Base-by-base conservation (phyloP, 1,139 yeast species). In the Oligophagozyma castellii region DNA sequence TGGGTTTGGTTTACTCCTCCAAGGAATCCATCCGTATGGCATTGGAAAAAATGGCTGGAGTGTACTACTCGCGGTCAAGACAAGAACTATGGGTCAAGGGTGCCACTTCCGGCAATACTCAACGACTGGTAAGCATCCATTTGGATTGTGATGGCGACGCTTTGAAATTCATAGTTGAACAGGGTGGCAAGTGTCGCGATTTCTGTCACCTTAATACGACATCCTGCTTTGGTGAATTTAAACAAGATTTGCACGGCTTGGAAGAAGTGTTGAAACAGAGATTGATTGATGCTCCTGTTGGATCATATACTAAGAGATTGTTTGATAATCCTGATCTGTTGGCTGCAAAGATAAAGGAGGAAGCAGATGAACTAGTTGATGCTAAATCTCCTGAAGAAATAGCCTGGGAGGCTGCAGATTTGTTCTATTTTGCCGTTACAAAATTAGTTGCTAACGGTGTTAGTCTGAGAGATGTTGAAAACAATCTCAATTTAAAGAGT, bases 381-480 rank as follows among this genome's bases (percentile, higher is more conserved):
- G 96, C 98, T 12, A 53, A 56, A 32, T 47, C 64, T 5, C 64
- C 65, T 40, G 69, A 68, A 3, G 96, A 89, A 38, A 69, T 84
- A 30, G 78, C 96, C 0, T 89, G 95, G 95, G 98, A 89, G 58
- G 89, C 93, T 33, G 98, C 98, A 5, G 99, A 92, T 53, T 65
- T 89, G 51, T 57, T 92, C 34, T 89, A 92, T 58, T 92, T 92
- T 56, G 86, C 92, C 7, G 56, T 86, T 65, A 67, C 83, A n/a
- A 80, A 83, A 67, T 72, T 92, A 40, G 76, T 78, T 25, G 75
- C 81, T 53, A 63, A 73, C 44, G 94, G 86, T 21, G 95, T 86
- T 22, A 59, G 76, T 16, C 61, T 86, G 49, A 61, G 68, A 10
- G 95, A 86, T 44, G 73, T 89, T 25, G 95, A 84, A 57, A 68